A percentile compares a stretch with the other conserved stretches of the same genome.
Evolutionary conservation across 2,329 filamentous ascomycete genomes (phyloP).

Genomic region (Phialemonium atrogriseum): DNA sequence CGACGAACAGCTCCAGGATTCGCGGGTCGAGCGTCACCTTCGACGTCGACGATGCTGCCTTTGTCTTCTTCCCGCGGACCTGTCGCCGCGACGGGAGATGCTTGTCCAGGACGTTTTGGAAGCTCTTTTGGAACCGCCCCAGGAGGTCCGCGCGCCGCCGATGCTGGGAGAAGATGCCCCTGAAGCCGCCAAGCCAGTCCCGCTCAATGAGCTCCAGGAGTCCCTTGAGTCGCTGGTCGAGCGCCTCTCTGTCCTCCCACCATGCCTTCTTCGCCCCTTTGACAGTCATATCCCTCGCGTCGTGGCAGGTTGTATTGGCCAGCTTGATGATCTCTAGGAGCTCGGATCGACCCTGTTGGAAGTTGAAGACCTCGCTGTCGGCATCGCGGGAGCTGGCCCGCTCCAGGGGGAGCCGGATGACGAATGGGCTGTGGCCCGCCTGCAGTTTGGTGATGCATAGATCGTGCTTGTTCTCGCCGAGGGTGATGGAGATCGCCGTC

Average conservation of each 20-base stretch:
- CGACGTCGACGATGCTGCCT: slow-evolving; percentile 23
- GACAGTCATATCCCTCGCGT: slow-evolving; percentile 58
- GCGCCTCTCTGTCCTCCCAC: slow-evolving; percentile 78
- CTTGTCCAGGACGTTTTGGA: slow-evolving; percentile 72
- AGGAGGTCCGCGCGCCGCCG: slow-evolving; percentile 55
- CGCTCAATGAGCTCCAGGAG: slow-evolving; percentile 81
- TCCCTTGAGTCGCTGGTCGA: slow-evolving; percentile 70
- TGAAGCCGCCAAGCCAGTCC: slow-evolving; percentile 92
- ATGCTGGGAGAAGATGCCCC: slow-evolving; percentile 81
- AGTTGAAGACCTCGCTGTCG: slow-evolving; percentile 73
- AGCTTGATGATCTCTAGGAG: slow-evolving; percentile 73
- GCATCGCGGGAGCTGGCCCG: slow-evolving; percentile 73
- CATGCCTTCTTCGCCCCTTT: slow-evolving; percentile 73
- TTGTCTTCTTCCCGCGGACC: slow-evolving; percentile 45
- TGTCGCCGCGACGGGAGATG: slow-evolving; percentile 76
- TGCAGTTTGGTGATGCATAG: slow-evolving; percentile 84
- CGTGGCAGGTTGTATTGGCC: slow-evolving; percentile 78
- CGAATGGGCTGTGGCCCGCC: slow-evolving; percentile 67
- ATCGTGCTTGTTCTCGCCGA: slow-evolving; percentile 77
- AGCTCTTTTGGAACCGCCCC: slow-evolving; percentile 66
- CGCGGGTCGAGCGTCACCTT: slow-evolving; percentile 44
- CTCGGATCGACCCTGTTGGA: slow-evolving; percentile 70
- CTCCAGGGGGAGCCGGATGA: slow-evolving; percentile 77
- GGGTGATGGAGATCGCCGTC: slow-evolving; percentile 76
- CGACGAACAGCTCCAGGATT: slow-evolving; percentile 82